Conservation (phyloP, 805 yeast species). For the Crinitomyces ghanaensis region DNA sequence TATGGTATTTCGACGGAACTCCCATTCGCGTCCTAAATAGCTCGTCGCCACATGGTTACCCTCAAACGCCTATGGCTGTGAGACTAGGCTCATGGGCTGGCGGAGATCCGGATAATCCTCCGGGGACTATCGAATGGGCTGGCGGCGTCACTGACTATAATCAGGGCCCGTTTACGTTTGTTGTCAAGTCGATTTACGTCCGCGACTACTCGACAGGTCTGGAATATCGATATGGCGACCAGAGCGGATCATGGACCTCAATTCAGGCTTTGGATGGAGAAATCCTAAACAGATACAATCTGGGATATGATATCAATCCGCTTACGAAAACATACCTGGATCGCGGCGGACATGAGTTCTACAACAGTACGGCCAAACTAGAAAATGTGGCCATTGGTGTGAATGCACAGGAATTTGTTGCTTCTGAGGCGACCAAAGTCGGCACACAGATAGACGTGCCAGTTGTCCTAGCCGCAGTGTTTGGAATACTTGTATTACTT, state of each 20-base stretch:
- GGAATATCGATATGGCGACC: constrained; percentile 32
- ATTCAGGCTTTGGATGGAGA: constrained; percentile 33
- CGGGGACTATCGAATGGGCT: constrained; percentile 64
- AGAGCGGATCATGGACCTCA: constrained; percentile 30
- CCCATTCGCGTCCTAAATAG: constrained; percentile 51
- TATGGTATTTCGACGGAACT: constrained; percentile 63
- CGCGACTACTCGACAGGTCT: constrained; percentile 42
- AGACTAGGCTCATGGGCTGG: constrained; percentile 47
- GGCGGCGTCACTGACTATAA: constrained; percentile 48
- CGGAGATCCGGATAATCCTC: constrained; percentile 36
- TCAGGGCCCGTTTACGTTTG: constrained; percentile 42
- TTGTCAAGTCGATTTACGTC: constrained; percentile 45
- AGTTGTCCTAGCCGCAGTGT: too few relatives aligned
- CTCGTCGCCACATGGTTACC: constrained; percentile 58
- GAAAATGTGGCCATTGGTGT: too few relatives aligned
- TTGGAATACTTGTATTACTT: too few relatives aligned
- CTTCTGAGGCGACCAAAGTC: too few relatives aligned
- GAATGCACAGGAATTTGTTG: too few relatives aligned
- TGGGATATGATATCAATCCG: too few relatives aligned
- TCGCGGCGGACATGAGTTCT: too few relatives aligned
- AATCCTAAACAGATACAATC: too few relatives aligned
- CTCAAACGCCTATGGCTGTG: constrained; percentile 76
- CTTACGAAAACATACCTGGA: too few relatives aligned
- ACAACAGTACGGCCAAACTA: too few relatives aligned
- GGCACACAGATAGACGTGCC: too few relatives aligned